Evolutionary conservation across 1,284 basidiomycete genomes (phyloP).

Genomic region (Xerocomus nothofagi): DNA sequence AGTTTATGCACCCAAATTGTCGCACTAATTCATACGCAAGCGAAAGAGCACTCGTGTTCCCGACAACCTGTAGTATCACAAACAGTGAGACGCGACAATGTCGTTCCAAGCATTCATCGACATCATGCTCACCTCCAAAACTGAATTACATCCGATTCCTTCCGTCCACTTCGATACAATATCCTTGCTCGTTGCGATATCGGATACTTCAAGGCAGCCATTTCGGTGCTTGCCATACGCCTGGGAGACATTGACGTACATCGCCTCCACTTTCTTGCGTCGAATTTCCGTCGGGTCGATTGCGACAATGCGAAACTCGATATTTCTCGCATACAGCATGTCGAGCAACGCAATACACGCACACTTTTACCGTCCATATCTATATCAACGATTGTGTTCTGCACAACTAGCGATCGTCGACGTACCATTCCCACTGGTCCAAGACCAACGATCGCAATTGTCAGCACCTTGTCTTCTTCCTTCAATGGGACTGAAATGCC

Average conservation of each 20-base stretch:
- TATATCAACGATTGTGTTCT: background rate
- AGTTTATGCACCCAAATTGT: conserved; percentile 78
- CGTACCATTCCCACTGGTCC: conserved; percentile 73
- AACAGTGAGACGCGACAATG: background rate
- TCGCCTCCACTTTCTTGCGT: conserved; percentile 54
- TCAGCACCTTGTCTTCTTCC: conserved; percentile 51
- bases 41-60: conserved; percentile 67
- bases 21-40: conserved; percentile 79
- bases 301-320: conserved; percentile 57
- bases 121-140: conserved; percentile 56
- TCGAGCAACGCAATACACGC: conserved; percentile 65
- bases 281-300: conserved; percentile 60
- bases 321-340: conserved; percentile 45
- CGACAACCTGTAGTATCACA: conserved; percentile 64
- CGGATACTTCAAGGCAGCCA: conserved; percentile 50
- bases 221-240: conserved; percentile 39
- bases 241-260: conserved; percentile 50
- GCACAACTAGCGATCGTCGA: background rate
- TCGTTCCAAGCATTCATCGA: background rate
- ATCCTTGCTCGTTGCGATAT: conserved; percentile 51
- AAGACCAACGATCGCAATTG: conserved; percentile 67
- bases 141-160: conserved; percentile 58
- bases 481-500: conserved; percentile 27
- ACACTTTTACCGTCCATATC: conserved; percentile 42
- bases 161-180: conserved; percentile 52